These are phyloP conservation scores for Rhodotorula kratochvilovae DNA, from an alignment of 768 basidiomycete species.

Conservation along the genomic window DNA sequence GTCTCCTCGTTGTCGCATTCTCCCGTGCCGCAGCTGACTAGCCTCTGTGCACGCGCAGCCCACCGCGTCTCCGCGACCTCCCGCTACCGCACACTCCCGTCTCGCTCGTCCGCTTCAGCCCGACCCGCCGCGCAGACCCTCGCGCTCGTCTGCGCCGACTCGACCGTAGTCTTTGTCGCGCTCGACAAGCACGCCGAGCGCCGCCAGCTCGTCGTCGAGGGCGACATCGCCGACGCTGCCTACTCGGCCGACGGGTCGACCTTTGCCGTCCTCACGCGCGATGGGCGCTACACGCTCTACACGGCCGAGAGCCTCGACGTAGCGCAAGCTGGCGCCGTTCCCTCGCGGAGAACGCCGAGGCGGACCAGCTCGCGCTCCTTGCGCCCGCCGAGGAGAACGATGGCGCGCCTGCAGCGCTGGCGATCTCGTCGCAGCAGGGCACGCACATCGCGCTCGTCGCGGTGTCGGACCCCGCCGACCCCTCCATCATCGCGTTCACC, in stretches of 20 bases:
- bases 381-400: neutral
- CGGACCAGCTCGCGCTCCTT: slow-evolving; percentile 2
- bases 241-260: slow-evolving; percentile 15
- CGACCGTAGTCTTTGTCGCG: neutral
- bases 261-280: neutral
- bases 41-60: too few species aligned
- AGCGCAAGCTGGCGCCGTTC: neutral
- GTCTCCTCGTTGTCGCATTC: too few species aligned
- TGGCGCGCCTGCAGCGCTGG: neutral
- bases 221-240: slow-evolving; percentile 8
- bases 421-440: neutral
- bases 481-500: neutral
- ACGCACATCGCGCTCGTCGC: slow-evolving; percentile 3
- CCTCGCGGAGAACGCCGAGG: neutral
- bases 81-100: neutral
- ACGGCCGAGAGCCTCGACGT: neutral
- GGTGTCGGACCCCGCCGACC: neutral
- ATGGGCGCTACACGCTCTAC: neutral
- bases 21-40: too few species aligned
- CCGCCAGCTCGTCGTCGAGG: neutral
- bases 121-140: neutral
- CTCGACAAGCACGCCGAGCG: neutral
- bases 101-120: slow-evolving; percentile 8
- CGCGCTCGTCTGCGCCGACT: slow-evolving; percentile 2
- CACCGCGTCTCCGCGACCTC: neutral